Evolutionary conservation across 176 grass and related monocot genomes (phyloP), one percentile per base, ranked within the genome.

Genomic region (Phyllostachys edulis): DNA sequence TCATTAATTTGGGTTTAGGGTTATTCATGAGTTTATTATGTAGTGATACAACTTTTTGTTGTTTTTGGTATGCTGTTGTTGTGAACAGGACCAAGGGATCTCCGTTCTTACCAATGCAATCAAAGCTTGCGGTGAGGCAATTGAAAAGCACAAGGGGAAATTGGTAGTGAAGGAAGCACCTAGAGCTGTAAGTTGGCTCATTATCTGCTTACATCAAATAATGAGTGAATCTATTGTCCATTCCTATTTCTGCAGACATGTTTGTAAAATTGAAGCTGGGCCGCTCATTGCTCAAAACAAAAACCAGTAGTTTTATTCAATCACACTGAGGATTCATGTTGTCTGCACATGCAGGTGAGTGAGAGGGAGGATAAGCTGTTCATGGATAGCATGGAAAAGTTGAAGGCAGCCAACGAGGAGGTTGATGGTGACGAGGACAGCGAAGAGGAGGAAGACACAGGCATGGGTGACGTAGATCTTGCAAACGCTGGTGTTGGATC

Each of bases 111-210:
- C 63, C 24, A 81, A 89, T 78, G 92, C 89, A 17, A 85, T 91
- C 50, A 91, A 94, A 51, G 59, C 77, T 74, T 94, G 89, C 7
- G 81, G 59, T 2, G 86, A 89, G 59, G 83, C 67, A 20, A 94
- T 91, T 34, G 92, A 94, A 11, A 73, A 67, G n/a, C 83, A 91
- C 73, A 94, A 94, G 82, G 92, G 92, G 49, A 94, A 94, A 57
- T 81, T 91, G 68, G 54, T 83, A 37, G 80, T 94, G 26, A 91
- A 94, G 84, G 92, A 94, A 85, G 86, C 79, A 61, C 83, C 92
- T 15, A 91, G 92, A 91, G 92, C 86, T 55, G 89, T 94, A 89
- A 94, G 89, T 73, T 84, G 4, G 38, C 13, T 67, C 6, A 5
- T 46, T 44, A 34, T 9, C 32, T 39, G 32, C 41, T 23, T 76